Percentiles rank a stretch among this genome's conserved stretches.
Evolutionary conservation across 2,329 filamentous ascomycete genomes (phyloP).

Genomic region (Phyllosticta paracitricarpa): DNA sequence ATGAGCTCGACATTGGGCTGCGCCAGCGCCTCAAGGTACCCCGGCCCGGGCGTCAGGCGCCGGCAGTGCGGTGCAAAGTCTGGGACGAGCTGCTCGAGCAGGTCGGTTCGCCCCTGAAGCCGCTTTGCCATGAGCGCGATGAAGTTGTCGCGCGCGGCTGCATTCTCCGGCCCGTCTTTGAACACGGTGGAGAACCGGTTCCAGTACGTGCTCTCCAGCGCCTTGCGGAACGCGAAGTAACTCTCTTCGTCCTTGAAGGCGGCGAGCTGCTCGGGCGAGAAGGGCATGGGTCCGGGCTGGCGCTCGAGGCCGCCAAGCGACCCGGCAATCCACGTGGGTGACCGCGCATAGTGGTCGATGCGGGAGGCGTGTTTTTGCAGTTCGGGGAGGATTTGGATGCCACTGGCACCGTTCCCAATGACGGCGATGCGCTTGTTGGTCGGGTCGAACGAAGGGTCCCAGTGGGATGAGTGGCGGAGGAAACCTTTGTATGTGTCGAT

Average conservation of each 20-base stretch:
- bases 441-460: conserved; percentile 45
- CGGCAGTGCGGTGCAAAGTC: conserved; percentile 26
- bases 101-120: conserved; percentile 24
- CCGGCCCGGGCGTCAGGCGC: conserved; percentile 24
- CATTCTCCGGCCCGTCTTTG: conserved; percentile 26
- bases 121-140: conserved; percentile 29
- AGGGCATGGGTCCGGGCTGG: conserved; percentile 34
- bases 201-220: conserved; percentile 49
- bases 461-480: conserved; percentile 52
- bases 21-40: conserved; percentile 31
- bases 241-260: conserved; percentile 50
- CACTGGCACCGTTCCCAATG: conserved; percentile 55
- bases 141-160: conserved; percentile 22
- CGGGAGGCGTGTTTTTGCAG: conserved; percentile 44
- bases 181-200: conserved; percentile 33
- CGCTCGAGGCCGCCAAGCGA: conserved; percentile 40
- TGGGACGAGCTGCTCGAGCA: conserved; percentile 33
- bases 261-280: conserved; percentile 42
- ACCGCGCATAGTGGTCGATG: conserved; percentile 45
- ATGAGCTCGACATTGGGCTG: conserved; percentile 33
- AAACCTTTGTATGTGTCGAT: conserved; percentile 45
- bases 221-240: conserved; percentile 43
- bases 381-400: conserved; percentile 53
- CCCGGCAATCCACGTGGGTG: conserved; percentile 48
- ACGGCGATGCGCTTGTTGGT: conserved; percentile 49